Conservation (phyloP, 495 filamentous ascomycete species). For the Penicillium crystallinum region DNA sequence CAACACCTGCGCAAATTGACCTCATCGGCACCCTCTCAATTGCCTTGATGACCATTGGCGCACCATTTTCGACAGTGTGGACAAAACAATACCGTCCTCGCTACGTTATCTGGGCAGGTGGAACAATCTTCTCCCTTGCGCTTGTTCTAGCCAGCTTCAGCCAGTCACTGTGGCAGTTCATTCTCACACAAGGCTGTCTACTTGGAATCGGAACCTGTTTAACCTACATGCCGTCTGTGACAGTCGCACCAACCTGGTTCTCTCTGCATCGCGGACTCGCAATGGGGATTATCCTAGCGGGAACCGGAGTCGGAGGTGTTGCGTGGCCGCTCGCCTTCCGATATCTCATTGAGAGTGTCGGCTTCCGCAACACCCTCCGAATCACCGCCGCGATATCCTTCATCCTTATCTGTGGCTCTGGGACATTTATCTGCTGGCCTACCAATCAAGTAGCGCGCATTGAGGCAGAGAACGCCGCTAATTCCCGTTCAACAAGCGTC, state of each 20-base stretch:
- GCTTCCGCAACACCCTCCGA: conserved; percentile 37
- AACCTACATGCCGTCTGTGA: conserved; percentile 34
- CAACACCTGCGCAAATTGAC: conserved; percentile 36
- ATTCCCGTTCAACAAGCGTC: neutral
- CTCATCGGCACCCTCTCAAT: conserved; percentile 42
- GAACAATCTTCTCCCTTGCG: conserved; percentile 24
- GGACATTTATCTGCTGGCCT: conserved; percentile 29
- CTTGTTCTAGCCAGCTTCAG: conserved; percentile 33
- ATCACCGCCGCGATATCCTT: conserved; percentile 31
- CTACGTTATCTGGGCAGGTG: conserved; percentile 25
- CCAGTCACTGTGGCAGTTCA: conserved; percentile 36
- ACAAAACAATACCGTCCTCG: conserved; percentile 32
- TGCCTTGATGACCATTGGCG: conserved; percentile 41
- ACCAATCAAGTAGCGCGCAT: conserved; percentile 19
- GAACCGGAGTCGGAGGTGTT: conserved; percentile 33
- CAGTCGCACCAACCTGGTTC: conserved; percentile 36
- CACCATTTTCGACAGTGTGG: conserved; percentile 35
- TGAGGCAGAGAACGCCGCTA: conserved; percentile 17
- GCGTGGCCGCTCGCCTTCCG: conserved; percentile 33
- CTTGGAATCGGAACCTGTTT: conserved; percentile 34
- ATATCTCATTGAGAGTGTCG: conserved; percentile 22
- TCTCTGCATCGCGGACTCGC: conserved; percentile 26
- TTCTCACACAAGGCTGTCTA: conserved; percentile 36
- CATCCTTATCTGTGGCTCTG: conserved; percentile 21
- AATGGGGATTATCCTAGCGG: conserved; percentile 36